These are phyloP conservation scores for Wickerhamomyces alni DNA, from an alignment of 805 yeast species.

Conservation along the genomic window DNA sequence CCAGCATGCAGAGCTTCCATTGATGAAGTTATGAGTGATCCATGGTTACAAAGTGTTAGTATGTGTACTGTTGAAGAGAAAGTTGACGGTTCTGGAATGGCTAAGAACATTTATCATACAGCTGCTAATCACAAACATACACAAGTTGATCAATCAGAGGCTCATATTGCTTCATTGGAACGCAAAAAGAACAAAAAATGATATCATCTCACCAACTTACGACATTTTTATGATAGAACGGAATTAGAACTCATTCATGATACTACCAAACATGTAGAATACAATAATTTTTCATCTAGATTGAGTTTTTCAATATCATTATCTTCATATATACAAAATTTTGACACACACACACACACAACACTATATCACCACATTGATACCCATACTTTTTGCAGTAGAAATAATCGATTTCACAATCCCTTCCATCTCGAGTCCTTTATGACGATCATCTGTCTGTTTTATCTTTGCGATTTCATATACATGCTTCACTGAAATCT, in stretches of 20 bases:
- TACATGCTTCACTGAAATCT: constrained; percentile 74
- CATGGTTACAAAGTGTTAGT: constrained; percentile 57
- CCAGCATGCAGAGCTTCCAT: constrained; percentile 82
- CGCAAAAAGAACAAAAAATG: constrained; percentile 53
- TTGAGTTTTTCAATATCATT: too few relatives aligned
- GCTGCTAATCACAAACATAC: constrained; percentile 75
- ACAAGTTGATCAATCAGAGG: constrained; percentile 86
- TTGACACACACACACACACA: neutral
- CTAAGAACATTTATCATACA: constrained; percentile 28
- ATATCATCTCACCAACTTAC: too few relatives aligned
- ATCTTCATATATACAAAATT: too few relatives aligned
- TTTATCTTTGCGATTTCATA: constrained; percentile 94
- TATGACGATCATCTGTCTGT: constrained; percentile 77
- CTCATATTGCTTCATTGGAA: constrained; percentile 91
- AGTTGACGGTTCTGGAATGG: constrained; percentile 31
- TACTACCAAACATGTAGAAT: too few relatives aligned
- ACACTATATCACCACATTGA: constrained; percentile 62
- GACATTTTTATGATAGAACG: too few relatives aligned
- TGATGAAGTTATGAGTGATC: constrained; percentile 70
- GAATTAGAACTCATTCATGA: too few relatives aligned
- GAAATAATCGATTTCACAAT: constrained; percentile 79
- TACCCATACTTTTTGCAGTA: constrained; percentile 87
- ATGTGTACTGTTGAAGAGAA: constrained; percentile 61
- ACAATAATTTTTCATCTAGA: too few relatives aligned
- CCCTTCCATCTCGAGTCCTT: constrained; percentile 60